These are phyloP conservation scores for Globisporangium ultimum DNA, from an alignment of 352 stramenopile species.

Conservation along the genomic window DNA sequence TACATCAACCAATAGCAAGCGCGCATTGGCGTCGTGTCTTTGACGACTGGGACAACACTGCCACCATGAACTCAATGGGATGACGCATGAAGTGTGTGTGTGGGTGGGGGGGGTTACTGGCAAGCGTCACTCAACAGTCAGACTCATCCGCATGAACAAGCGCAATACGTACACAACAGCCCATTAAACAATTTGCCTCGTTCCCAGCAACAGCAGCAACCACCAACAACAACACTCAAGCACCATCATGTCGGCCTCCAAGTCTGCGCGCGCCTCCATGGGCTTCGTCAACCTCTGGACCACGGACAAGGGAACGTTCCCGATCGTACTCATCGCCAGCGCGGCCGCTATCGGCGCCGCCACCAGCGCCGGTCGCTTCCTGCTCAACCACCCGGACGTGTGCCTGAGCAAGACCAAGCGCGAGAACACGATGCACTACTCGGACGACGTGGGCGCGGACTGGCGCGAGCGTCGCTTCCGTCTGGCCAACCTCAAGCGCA, in stretches of 20 bases:
- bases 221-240: too few relatives aligned
- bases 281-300: conserved; percentile 48
- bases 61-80: too few relatives aligned
- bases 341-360: conserved; percentile 28
- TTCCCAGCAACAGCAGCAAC: too few relatives aligned
- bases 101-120: too few relatives aligned
- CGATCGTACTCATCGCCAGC: conserved; percentile 24
- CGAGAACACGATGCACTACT: conserved; percentile 33
- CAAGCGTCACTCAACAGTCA: too few relatives aligned
- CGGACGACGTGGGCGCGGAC: conserved; percentile 21
- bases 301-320: conserved; percentile 44
- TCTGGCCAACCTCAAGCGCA: conserved; percentile 46
- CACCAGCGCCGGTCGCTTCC: conserved; percentile 25
- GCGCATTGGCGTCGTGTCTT: too few relatives aligned
- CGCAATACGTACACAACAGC: too few relatives aligned
- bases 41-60: too few relatives aligned
- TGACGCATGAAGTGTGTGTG: too few relatives aligned
- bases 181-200: too few relatives aligned
- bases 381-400: conserved; percentile 14
- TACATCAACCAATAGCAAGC: too few relatives aligned
- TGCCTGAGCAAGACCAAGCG: conserved; percentile 28
- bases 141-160: too few relatives aligned
- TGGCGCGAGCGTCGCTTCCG: conserved; percentile 45
- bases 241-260: conserved; percentile 9
- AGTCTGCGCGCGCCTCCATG: conserved; percentile 27